phyloP scores from a whole-genome alignment of 73 alveolate species.

The Paramecium caudatum region DNA sequence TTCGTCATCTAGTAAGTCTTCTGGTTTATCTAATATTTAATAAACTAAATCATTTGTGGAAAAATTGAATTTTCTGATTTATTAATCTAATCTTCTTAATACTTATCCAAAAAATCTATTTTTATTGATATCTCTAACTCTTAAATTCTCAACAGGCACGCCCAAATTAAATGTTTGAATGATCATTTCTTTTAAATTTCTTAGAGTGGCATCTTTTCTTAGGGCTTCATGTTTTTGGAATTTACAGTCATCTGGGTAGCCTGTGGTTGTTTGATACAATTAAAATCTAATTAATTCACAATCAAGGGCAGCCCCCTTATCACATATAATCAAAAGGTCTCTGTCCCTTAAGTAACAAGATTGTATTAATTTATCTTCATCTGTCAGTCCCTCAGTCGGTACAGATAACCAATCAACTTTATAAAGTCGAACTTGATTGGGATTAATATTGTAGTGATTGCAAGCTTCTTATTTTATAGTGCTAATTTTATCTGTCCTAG shows the following conservation, averaged over 20 bases:
- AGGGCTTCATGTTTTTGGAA: neutral
- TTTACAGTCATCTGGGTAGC: conserved; percentile 54
- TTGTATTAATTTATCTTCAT: conserved; percentile 12
- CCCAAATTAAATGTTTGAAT: neutral
- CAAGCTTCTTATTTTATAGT: conserved; percentile 78
- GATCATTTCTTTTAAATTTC: conserved; percentile 43
- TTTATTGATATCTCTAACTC: conserved; percentile 58
- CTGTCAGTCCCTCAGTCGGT: conserved; percentile 82
- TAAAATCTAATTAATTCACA: conserved; percentile 51
- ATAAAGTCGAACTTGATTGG: conserved; percentile 78
- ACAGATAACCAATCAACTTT: conserved; percentile 82
- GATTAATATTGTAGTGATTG: conserved; percentile 77
- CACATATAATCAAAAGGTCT: conserved; percentile 20
- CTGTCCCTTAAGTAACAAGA: conserved; percentile 34
- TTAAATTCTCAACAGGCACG: neutral
- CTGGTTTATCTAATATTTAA: neutral
- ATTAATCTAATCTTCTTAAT: neutral
- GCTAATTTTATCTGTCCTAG: conserved; percentile 75
- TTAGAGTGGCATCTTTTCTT: conserved; percentile 54
- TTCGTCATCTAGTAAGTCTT: neutral
- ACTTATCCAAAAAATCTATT: neutral
- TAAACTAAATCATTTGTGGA: neutral
- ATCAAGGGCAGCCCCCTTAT: neutral
- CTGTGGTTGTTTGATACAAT: conserved; percentile 10
- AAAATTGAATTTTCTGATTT: neutral